Conservation (phyloP, 371 early-diverging fungal species). For the Amoeboradix gromovi region DNA sequence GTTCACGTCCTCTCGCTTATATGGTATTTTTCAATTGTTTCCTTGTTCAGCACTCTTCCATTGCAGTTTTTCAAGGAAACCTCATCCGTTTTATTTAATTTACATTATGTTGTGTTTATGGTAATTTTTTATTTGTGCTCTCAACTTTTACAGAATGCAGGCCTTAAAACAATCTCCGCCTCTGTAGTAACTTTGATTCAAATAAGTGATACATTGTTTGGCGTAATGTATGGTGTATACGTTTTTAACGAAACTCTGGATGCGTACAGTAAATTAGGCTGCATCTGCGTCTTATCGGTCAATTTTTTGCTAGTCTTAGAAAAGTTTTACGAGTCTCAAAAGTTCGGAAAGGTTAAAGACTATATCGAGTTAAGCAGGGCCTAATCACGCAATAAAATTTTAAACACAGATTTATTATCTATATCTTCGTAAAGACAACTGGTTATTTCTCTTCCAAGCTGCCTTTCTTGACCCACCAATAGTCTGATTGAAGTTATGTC, state of each 20-base stretch:
- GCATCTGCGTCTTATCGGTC: background rate
- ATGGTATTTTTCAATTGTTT: background rate
- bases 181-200: background rate
- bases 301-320: background rate
- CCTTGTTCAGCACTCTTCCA: background rate
- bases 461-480: constrained; percentile 76
- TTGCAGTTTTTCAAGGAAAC: background rate
- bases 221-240: background rate
- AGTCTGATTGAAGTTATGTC: constrained; percentile 90
- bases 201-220: background rate
- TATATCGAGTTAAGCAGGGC: too few relatives aligned
- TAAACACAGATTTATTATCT: too few relatives aligned
- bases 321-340: background rate
- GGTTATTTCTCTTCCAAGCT: constrained; percentile 35
- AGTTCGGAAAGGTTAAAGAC: too few relatives aligned
- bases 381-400: too few relatives aligned
- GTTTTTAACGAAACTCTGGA: background rate
- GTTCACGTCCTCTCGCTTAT: background rate
- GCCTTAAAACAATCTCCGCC: background rate
- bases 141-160: background rate
- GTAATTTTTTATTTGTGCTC: background rate
- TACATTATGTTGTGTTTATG: background rate
- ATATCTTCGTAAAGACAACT: constrained; percentile 28
- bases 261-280: background rate
- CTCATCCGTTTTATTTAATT: background rate